Percentiles rank a stretch among this genome's conserved stretches.
These are phyloP conservation scores for Monosporascus ibericus DNA, from an alignment of 2,329 filamentous ascomycete genomes.

Conservation along the genomic window DNA sequence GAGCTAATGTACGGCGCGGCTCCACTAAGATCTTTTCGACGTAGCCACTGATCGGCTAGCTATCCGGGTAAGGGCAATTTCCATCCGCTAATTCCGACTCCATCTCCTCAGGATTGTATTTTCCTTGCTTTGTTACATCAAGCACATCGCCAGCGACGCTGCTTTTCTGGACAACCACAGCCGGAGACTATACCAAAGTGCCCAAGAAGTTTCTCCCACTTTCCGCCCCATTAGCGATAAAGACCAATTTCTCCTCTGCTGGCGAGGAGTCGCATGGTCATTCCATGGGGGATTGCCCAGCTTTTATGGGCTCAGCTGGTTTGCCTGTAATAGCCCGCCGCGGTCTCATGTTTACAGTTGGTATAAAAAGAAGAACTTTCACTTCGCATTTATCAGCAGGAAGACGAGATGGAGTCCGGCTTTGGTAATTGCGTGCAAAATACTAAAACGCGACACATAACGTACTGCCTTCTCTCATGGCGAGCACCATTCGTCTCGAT, in stretches of 20 bases:
- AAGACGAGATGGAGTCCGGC: constrained; percentile 28
- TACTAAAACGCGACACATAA: constrained; percentile 97
- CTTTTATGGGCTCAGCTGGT: constrained; percentile 38
- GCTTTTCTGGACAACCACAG: constrained; percentile 87
- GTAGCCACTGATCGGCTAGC: constrained; percentile 1
- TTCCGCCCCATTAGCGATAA: constrained; percentile 12
- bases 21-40: background rate
- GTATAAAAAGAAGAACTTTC: constrained; percentile 83
- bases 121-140: constrained; percentile 36
- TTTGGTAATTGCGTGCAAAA: constrained; percentile 81
- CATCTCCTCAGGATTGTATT: background rate
- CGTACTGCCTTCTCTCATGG: constrained; percentile 46
- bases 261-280: constrained; percentile 91
- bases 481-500: constrained; percentile 59
- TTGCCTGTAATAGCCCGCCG: constrained; percentile 86
- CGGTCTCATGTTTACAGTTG: constrained; percentile 76
- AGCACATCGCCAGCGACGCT: constrained; percentile 84
- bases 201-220: constrained; percentile 30
- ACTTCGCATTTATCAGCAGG: constrained; percentile 24
- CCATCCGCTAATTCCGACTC: background rate
- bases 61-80: background rate
- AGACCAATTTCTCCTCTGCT: constrained; percentile 43
- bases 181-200: constrained; percentile 47
- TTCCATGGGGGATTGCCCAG: constrained; percentile 27
- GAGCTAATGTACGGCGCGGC: too few relatives aligned